A percentile compares a stretch with the other conserved stretches of the same genome.
Conservation (phyloP, 2,329 filamentous ascomycete genomes). For the Pseudogymnoascus pannorum region DNA sequence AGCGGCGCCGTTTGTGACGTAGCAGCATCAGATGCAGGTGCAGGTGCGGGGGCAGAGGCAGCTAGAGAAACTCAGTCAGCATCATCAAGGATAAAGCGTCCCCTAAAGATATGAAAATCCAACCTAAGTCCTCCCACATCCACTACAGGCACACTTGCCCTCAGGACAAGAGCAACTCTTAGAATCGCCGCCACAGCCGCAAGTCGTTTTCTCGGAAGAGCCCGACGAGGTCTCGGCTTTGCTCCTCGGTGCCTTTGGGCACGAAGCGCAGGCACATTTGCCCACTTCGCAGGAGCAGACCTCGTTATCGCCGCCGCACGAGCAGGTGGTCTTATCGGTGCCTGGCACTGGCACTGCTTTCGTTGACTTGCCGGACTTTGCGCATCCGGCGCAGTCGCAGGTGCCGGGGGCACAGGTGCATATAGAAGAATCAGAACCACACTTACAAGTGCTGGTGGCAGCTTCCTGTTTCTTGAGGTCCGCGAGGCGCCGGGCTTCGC, state of each 20-base stretch:
- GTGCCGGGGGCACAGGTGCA: slow-evolving; percentile 33
- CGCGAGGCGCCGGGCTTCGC: slow-evolving; percentile 80
- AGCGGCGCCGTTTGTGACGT: slow-evolving; percentile 18
- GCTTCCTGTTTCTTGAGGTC: slow-evolving; percentile 70
- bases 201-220: slow-evolving; percentile 35
- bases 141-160: slow-evolving; percentile 25
- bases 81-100: slow-evolving; percentile 14
- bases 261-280: slow-evolving; percentile 31
- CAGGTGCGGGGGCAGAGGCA: too few relatives aligned
- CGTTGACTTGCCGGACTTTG: slow-evolving; percentile 33
- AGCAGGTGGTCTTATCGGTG: slow-evolving; percentile 34
- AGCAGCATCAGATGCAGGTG: slow-evolving; percentile 17
- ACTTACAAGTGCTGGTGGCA: slow-evolving; percentile 38
- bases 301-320: slow-evolving; percentile 30
- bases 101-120: slow-evolving; percentile 20
- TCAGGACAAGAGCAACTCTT: slow-evolving; percentile 34
- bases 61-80: slow-evolving; percentile 18
- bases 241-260: slow-evolving; percentile 22
- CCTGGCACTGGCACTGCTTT: slow-evolving; percentile 28
- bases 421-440: slow-evolving; percentile 27
- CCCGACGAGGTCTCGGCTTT: slow-evolving; percentile 34
- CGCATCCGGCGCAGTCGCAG: slow-evolving; percentile 34
- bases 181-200: slow-evolving; percentile 33
- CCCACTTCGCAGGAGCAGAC: slow-evolving; percentile 32
- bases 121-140: background rate